phyloP scores from a whole-genome alignment of 164 flowering plant genomes.

The Sedum album region DNA sequence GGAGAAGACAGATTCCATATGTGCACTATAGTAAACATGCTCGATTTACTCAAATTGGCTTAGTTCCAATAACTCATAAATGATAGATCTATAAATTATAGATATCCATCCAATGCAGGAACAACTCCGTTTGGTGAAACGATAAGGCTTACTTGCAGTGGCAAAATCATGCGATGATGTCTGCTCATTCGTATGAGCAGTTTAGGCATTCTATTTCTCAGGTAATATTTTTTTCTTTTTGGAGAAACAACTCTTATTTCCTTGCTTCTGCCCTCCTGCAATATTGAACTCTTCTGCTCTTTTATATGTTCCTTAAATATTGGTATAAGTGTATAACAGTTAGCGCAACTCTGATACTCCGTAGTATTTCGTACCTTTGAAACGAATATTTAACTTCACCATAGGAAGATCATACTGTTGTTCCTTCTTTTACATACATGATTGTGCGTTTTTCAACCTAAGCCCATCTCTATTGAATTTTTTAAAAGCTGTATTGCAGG shows the following conservation, averaged over 20 bases:
- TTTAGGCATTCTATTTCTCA: slow-evolving; percentile 62
- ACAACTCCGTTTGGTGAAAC: slow-evolving; percentile 46
- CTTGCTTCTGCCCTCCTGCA: too few species aligned
- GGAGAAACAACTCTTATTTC: background rate
- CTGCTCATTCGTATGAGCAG: slow-evolving; percentile 75
- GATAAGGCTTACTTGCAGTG: slow-evolving; percentile 67
- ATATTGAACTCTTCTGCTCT: too few species aligned
- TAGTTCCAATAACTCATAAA: slow-evolving; percentile 50
- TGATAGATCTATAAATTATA: slow-evolving; percentile 42
- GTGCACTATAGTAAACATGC: slow-evolving; percentile 58
- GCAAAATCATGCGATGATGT: slow-evolving; percentile 77
- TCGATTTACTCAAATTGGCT: slow-evolving; percentile 45
- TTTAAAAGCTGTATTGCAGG: slow-evolving; percentile 38
- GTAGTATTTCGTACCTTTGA: too few species aligned
- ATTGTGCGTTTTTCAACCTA: too few species aligned
- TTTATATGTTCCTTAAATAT: too few species aligned
- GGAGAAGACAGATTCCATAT: slow-evolving; percentile 48
- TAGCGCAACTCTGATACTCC: too few species aligned
- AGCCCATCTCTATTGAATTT: background rate
- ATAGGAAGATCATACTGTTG: too few species aligned
- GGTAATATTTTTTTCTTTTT: slow-evolving; percentile 27
- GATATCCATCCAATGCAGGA: slow-evolving; percentile 31
- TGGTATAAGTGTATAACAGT: too few species aligned
- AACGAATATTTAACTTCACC: too few species aligned
- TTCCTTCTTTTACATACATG: too few species aligned